phyloP scores from a whole-genome alignment of 1,284 basidiomycete genomes.

The Stereum hirsutum region DNA sequence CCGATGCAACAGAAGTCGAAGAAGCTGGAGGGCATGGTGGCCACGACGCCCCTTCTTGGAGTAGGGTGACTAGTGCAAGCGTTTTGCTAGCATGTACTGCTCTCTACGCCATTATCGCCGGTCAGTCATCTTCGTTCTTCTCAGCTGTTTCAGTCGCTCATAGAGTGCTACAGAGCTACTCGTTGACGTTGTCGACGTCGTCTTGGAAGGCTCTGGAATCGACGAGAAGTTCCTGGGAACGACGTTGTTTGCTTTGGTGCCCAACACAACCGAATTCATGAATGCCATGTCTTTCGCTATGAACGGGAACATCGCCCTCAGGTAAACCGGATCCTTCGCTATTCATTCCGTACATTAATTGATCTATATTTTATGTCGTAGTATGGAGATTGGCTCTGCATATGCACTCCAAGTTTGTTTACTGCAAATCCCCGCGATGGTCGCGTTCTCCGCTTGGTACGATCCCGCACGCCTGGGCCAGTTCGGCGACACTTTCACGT shows the following conservation, averaged over 20 bases:
- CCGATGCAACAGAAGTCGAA: conserved; percentile 22
- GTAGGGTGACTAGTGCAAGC: conserved; percentile 75
- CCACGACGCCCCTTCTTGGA: conserved; percentile 97
- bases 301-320: conserved; percentile 94
- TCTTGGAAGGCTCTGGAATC: conserved; percentile 88
- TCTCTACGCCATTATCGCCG: conserved; percentile 93
- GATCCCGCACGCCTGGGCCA: conserved; percentile 76
- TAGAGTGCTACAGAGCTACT: conserved; percentile 61
- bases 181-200: conserved; percentile 93
- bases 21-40: conserved; percentile 62
- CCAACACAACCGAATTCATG: conserved; percentile 99
- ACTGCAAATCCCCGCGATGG: conserved; percentile 98
- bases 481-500: conserved; percentile 86
- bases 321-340: conserved; percentile 36
- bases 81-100: conserved; percentile 87
- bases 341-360: conserved; percentile 1
- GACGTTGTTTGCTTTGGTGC: conserved; percentile 94
- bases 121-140: conserved; percentile 33
- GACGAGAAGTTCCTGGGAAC: conserved; percentile 98
- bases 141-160: background rate
- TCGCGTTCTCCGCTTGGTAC: conserved; percentile 95
- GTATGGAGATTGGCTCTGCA: conserved; percentile 99
- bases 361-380: conserved; percentile 24
- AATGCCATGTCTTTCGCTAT: conserved; percentile 99
- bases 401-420: conserved; percentile 98